Conservation (phyloP, 768 basidiomycete genomes). For the Suillus subluteus region DNA sequence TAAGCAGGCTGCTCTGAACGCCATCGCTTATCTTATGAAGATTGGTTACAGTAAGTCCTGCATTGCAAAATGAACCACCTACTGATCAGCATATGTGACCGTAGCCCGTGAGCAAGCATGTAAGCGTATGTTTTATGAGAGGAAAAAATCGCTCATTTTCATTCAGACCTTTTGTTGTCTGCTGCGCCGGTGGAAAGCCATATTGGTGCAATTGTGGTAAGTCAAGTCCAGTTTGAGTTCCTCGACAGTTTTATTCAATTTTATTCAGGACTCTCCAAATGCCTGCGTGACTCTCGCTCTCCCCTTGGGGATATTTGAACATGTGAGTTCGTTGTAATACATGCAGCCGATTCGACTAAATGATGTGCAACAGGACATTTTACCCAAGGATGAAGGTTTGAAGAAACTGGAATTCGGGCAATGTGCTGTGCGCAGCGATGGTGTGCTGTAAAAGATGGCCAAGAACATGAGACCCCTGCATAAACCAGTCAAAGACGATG, state of each 20-base stretch:
- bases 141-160: neutral
- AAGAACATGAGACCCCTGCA: neutral
- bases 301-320: constrained; percentile 78
- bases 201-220: constrained; percentile 69
- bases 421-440: constrained; percentile 52
- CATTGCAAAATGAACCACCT: constrained; percentile 3
- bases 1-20: constrained; percentile 78
- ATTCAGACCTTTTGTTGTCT: constrained; percentile 64
- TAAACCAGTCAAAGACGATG: neutral
- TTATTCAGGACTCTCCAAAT: constrained; percentile 68
- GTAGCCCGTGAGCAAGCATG: constrained; percentile 79
- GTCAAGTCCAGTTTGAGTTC: constrained; percentile 22
- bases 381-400: constrained; percentile 66
- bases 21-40: constrained; percentile 70
- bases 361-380: constrained; percentile 55
- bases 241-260: neutral
- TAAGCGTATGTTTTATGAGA: constrained; percentile 28
- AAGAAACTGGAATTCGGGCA: constrained; percentile 63
- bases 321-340: constrained; percentile 43
- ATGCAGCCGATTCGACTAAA: neutral
- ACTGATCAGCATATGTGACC: neutral
- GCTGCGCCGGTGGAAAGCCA: constrained; percentile 74
- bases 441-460: constrained; percentile 37
- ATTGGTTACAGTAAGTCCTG: constrained; percentile 68
- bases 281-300: constrained; percentile 77